Evolutionary conservation across 345 rosid genomes (phyloP).

Genomic region (Clarkia xantiana): DNA sequence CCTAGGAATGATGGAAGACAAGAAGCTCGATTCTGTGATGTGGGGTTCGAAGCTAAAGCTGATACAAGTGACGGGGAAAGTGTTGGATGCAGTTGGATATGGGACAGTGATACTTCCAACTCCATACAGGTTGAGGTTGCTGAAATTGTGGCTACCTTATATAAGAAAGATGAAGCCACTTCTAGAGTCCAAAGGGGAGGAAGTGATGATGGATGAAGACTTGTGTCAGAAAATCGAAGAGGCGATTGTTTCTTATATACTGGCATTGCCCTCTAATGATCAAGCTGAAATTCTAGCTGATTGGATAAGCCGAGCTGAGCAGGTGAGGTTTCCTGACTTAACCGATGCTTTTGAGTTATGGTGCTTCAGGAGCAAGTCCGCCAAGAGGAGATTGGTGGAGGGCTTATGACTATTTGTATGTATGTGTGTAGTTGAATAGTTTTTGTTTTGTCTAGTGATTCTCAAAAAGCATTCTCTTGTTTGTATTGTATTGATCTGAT

Average conservation of each 20-base stretch:
- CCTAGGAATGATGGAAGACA: conserved; percentile 37
- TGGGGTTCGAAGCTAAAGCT: conserved; percentile 68
- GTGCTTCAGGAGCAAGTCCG: conserved; percentile 91
- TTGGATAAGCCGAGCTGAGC: conserved; percentile 55
- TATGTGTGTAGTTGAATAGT: too few species aligned
- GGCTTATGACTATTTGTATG: conserved; percentile 12
- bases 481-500: too few species aligned
- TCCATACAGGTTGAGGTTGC: conserved; percentile 29
- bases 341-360: conserved; percentile 93
- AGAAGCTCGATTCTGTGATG: conserved; percentile 34
- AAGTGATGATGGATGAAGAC: conserved; percentile 63
- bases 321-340: conserved; percentile 64
- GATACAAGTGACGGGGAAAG: conserved; percentile 66
- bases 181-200: conserved; percentile 30
- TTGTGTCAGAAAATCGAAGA: conserved; percentile 69
- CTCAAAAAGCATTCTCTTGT: too few species aligned
- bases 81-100: conserved; percentile 81
- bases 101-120: conserved; percentile 69
- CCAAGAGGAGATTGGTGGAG: conserved; percentile 71
- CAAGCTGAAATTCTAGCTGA: conserved; percentile 79
- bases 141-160: conserved; percentile 78
- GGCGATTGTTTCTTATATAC: conserved; percentile 50
- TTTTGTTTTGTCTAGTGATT: too few species aligned
- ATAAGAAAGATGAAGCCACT: conserved; percentile 65
- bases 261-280: conserved; percentile 73